Evolutionary conservation across 73 alveolate species (phyloP).

Genomic region (Blepharisma japonicum): DNA sequence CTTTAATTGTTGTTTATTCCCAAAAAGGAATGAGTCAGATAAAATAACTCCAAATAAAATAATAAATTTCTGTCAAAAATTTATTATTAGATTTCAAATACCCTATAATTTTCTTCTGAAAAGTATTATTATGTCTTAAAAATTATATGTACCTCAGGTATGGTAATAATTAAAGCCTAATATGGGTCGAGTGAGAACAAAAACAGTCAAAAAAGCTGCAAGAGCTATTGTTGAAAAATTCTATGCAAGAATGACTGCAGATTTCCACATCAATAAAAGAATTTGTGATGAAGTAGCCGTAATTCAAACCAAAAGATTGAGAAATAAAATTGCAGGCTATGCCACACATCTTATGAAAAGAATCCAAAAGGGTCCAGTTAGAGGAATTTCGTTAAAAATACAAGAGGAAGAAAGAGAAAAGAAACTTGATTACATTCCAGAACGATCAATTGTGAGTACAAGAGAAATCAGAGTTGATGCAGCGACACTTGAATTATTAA

Average conservation of each 20-base stretch:
- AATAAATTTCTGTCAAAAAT: too few species aligned
- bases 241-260: constrained; percentile 90
- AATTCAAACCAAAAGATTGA: constrained; percentile 91
- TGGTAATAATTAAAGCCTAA: background rate
- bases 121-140: too few species aligned
- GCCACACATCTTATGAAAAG: constrained; percentile 95
- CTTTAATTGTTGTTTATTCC: too few species aligned
- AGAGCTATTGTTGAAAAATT: constrained; percentile 88
- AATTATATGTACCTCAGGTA: too few species aligned
- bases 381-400: constrained; percentile 94
- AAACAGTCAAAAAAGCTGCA: constrained; percentile 97
- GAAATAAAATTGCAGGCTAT: constrained; percentile 90
- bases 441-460: constrained; percentile 47
- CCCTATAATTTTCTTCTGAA: too few species aligned
- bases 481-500: constrained; percentile 48
- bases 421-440: constrained; percentile 60
- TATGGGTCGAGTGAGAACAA: constrained; percentile 97
- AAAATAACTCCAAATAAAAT: too few species aligned
- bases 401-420: constrained; percentile 64
- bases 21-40: too few species aligned
- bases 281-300: constrained; percentile 91
- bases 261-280: constrained; percentile 96
- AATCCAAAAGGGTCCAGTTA: constrained; percentile 96
- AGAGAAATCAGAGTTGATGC: constrained; percentile 52
- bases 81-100: too few species aligned